These are phyloP conservation scores for Emergomyces africanus DNA, from an alignment of 2,329 filamentous ascomycete genomes.

Conservation along the genomic window DNA sequence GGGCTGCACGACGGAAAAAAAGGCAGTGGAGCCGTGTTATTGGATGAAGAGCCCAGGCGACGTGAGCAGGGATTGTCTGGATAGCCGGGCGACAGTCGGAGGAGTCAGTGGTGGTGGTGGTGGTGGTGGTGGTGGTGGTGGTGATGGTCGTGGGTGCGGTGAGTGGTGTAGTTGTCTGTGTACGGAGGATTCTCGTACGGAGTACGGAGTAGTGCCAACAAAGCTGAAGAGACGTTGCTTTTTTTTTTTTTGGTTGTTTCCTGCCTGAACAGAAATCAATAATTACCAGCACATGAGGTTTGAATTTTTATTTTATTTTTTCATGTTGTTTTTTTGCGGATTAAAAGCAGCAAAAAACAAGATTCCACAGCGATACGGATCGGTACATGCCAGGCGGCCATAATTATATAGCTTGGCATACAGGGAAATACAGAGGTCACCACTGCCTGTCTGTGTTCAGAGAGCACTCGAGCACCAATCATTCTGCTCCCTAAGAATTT, in stretches of 20 bases:
- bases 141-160: too few relatives aligned
- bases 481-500: background rate
- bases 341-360: background rate
- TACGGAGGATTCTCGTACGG: too few relatives aligned
- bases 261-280: background rate
- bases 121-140: too few relatives aligned
- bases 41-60: background rate
- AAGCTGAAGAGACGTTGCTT: background rate
- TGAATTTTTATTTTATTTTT: background rate
- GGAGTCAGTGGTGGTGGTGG: background rate
- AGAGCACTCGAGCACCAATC: background rate
- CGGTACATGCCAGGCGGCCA: background rate
- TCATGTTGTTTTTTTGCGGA: background rate
- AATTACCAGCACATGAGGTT: background rate
- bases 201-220: background rate
- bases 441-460: background rate
- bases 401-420: background rate
- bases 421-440: background rate
- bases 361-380: background rate
- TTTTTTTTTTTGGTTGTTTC: background rate
- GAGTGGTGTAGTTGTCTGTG: too few relatives aligned
- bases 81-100: background rate
- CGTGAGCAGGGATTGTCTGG: background rate
- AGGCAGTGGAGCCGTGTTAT: background rate
- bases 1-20: slow-evolving; percentile 1